Percentiles rank a stretch among this genome's conserved stretches.
Conservation (phyloP, 495 filamentous ascomycete genomes). For the Aspergillus haitiensis region DNA sequence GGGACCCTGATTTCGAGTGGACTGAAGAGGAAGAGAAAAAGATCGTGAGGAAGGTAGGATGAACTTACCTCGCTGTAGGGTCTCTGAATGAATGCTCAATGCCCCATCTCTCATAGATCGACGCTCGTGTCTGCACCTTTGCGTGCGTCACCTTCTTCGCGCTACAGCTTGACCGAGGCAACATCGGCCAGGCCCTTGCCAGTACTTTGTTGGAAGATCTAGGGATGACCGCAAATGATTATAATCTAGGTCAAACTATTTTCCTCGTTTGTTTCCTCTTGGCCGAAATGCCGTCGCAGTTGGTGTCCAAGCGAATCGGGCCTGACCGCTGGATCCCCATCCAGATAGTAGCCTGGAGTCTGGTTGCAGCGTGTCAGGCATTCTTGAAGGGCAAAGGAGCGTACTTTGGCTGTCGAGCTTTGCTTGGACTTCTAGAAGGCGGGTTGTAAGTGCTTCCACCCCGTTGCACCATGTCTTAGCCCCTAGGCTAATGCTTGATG, state of each 20-base stretch:
- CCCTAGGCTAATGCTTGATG: neutral
- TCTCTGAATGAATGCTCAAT: too few species aligned
- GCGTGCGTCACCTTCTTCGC: conserved; percentile 71
- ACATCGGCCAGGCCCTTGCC: conserved; percentile 50
- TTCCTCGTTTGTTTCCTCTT: conserved; percentile 29
- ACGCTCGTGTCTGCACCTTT: conserved; percentile 48
- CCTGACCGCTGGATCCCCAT: conserved; percentile 75
- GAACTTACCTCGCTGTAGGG: too few species aligned
- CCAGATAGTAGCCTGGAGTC: conserved; percentile 69
- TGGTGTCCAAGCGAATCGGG: conserved; percentile 64
- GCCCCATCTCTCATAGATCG: conserved; percentile 26
- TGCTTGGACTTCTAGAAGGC: conserved; percentile 58
- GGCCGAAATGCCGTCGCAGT: conserved; percentile 64
- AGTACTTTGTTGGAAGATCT: conserved; percentile 53
- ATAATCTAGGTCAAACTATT: conserved; percentile 33
- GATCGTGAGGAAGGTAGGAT: conserved; percentile 9
- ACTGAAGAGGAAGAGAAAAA: conserved; percentile 11
- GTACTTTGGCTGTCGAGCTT: conserved; percentile 60
- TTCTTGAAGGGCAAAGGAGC: conserved; percentile 57
- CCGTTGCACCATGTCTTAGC: neutral
- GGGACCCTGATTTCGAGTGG: conserved; percentile 15
- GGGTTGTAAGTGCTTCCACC: conserved; percentile 1
- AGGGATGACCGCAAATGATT: conserved; percentile 47
- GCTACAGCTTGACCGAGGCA: conserved; percentile 63
- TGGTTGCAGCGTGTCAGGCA: conserved; percentile 63